Evolutionary conservation across 306 rosid genomes (phyloP), one percentile per base, ranked within the genome.

Genomic region (Sicyos baderoa): DNA sequence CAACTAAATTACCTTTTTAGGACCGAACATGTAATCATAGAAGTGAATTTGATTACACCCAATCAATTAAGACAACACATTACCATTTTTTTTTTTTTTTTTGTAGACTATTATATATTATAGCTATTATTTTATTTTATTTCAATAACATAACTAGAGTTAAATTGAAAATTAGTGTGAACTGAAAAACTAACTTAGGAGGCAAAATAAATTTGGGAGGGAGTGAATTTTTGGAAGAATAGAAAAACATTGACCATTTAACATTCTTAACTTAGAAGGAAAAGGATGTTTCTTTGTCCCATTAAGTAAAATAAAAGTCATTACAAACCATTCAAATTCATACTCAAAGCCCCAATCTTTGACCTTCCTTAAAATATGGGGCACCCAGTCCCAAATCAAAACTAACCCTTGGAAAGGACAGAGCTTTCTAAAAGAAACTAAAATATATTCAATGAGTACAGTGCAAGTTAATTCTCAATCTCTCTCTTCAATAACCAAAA

Each of bases 401-500:
- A 17, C 42, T 40, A 17, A 4, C 69, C 44, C 3, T 32, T 32
- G n/a, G 3, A 3, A 32, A 32, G 23, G 5, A 60, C 17, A 35
- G 0, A 60, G 35, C 67, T 60, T 63, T 42, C 11, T 0, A 19
- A 62, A 37, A 62, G 51, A 62, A 40, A 17, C 13, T 19, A 6
- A 63, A 40, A 1, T 6, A 63, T 63, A 49, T 63, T 40, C 69
- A 63, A 63, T 63, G 69, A 63, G 69, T 63, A 63, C 11, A 42
- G 4, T 63, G 51, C 69, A 63, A 63, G 69, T 19, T 37, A 63
- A 17, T 3, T 59, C 19, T 27, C 44, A 14, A 0, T 29, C 35
- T 27, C 42, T 59, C 12, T 62, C 21, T 17, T 62, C 3, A 62
- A 35, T 37, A 32, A 60, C 15, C 35, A 29, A 29, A 29, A 29